These are phyloP conservation scores for Sonneratia caseolaris DNA, from an alignment of 345 rosid genomes.

Conservation along the genomic window DNA sequence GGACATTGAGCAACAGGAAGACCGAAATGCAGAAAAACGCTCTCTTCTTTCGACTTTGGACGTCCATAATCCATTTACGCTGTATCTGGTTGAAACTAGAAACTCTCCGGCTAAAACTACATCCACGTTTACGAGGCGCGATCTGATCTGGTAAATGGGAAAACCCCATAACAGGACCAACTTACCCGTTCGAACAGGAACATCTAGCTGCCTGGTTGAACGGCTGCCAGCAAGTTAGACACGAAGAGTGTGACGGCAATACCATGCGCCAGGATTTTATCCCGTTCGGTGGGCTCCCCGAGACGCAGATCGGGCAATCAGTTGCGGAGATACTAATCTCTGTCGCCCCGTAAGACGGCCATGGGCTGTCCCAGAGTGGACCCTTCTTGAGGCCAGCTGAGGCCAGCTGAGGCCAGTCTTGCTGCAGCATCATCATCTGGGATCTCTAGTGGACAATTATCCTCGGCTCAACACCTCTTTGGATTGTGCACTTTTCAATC, in stretches of 20 bases:
- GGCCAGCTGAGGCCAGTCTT: slow-evolving; percentile 27
- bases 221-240: slow-evolving; percentile 63
- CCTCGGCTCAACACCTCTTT: no score
- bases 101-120: neutral
- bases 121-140: neutral
- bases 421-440: slow-evolving; percentile 23
- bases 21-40: no score
- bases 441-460: slow-evolving; percentile 10
- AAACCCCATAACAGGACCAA: no score
- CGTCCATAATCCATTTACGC: no score
- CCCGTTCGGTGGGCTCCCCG: slow-evolving; percentile 56
- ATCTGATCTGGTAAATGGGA: neutral
- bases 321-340: slow-evolving; percentile 33
- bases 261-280: slow-evolving; percentile 54
- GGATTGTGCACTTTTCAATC: no score
- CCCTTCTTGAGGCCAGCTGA: slow-evolving; percentile 45
- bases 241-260: slow-evolving; percentile 49
- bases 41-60: no score
- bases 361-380: slow-evolving; percentile 46
- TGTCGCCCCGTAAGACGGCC: slow-evolving; percentile 36
- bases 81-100: neutral
- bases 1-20: no score
- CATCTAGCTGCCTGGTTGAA: slow-evolving; percentile 17
- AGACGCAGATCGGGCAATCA: slow-evolving; percentile 60
- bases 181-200: neutral